Evolutionary conservation across 345 rosid species (phyloP), one percentile per base, ranked within the genome.

Genomic region (Populus tremula): DNA sequence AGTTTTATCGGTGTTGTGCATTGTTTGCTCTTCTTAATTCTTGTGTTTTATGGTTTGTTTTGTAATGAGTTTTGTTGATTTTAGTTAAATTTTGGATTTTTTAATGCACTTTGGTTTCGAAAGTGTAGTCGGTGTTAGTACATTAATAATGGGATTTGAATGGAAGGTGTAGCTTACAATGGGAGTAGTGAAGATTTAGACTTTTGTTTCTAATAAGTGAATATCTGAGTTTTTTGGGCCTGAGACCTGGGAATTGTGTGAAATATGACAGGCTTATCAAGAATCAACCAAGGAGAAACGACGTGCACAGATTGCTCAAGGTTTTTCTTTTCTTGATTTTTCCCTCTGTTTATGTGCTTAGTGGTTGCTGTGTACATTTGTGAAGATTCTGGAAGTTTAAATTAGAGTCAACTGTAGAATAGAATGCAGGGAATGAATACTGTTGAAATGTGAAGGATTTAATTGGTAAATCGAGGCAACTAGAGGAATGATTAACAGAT

Each of bases 291-390:
- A 92, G 86, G 98, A 96, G 80, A 92, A 90, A 78, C 87, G 97
- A 1, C 98, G 98, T 71, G 92, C 92, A 69, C 94, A 89, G 79
- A 96, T 96, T 82, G 97, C 98, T 67, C 98, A 92, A 92, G 98
- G 99, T 96, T 87, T 63, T 82, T 35, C 47, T 59, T 25, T 43
- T 11, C 47, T 43, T 43, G 47, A 43, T 43, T 20, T 13, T 67
- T 62, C 47, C 31, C 35, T 16, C 45, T 18, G 25, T 63, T 43
- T 11, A 7, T 53, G 14, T 35, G 31, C 41, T 20, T 31, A 39
- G 27, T 79, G 64, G 33, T 75, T 54, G 35, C 35, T 50, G 66
- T 29, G 13, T 67, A 45, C 29, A 56, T 14, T 12, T 35, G 20
- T 23, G 31, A 47, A 38, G 49, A 41, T 67, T 25, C 36, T 17